Conservation (phyloP, 306 rosid genomes). For the Vigna radiata region DNA sequence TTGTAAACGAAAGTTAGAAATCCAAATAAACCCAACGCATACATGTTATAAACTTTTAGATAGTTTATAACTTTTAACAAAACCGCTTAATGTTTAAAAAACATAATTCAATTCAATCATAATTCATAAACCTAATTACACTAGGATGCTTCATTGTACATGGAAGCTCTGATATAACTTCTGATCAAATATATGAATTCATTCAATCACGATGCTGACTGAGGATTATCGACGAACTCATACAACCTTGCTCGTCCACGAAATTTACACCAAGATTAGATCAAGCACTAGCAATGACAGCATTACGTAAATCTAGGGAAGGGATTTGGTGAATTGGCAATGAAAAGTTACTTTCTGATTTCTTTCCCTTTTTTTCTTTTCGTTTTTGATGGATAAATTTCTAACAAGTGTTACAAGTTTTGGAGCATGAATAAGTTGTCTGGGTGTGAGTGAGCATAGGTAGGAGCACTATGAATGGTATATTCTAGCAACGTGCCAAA, state of each 20-base stretch:
- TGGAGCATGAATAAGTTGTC: conserved; percentile 33
- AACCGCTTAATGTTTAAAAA: not conserved
- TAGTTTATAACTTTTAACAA: not conserved
- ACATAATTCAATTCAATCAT: not conserved
- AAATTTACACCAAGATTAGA: conserved; percentile 5
- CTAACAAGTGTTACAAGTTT: conserved; percentile 50
- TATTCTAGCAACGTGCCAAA: conserved; percentile 31
- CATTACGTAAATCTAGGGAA: not conserved
- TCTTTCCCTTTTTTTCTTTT: not conserved
- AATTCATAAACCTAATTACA: not conserved
- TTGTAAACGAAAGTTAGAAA: too few species aligned
- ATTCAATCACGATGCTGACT: not conserved
- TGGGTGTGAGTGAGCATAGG: conserved; percentile 35
- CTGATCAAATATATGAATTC: not conserved
- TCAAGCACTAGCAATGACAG: not conserved
- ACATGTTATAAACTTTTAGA: not conserved
- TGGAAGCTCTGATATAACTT: not conserved
- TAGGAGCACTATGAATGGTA: conserved; percentile 37
- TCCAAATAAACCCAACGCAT: not conserved
- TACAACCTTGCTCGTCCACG: conserved; percentile 23
- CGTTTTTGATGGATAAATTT: conserved; percentile 35
- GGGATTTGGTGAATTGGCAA: conserved; percentile 9
- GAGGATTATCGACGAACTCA: not conserved
- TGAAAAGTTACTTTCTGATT: conserved; percentile 27
- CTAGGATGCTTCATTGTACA: not conserved